Conservation (phyloP, 2,329 filamentous ascomycete species). For the Fusarium sp. region DNA sequence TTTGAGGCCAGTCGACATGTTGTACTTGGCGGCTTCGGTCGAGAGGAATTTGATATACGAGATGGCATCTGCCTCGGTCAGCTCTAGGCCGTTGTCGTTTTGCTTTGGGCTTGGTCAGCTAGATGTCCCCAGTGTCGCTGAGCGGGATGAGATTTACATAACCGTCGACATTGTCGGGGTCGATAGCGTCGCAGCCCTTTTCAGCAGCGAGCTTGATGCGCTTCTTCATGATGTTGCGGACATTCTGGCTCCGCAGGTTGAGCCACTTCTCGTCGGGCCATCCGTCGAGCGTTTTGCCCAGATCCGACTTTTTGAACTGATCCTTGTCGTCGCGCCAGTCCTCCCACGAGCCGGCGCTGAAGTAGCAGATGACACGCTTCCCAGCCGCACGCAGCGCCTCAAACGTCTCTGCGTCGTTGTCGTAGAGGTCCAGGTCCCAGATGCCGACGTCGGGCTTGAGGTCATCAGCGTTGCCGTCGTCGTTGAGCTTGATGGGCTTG, state of each 20-base stretch:
- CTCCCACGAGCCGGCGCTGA: slow-evolving; percentile 80
- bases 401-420: slow-evolving; percentile 62
- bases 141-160: slow-evolving; percentile 61
- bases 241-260: slow-evolving; percentile 68
- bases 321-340: slow-evolving; percentile 71
- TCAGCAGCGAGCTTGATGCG: slow-evolving; percentile 71
- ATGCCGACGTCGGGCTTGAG: slow-evolving; percentile 65
- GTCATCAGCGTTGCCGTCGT: slow-evolving; percentile 50
- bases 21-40: slow-evolving; percentile 64
- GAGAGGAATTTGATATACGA: slow-evolving; percentile 75
- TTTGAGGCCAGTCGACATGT: slow-evolving; percentile 77
- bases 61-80: slow-evolving; percentile 71
- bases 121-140: background rate
- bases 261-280: slow-evolving; percentile 81
- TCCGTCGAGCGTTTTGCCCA: slow-evolving; percentile 72
- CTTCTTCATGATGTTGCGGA: slow-evolving; percentile 75
- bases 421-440: slow-evolving; percentile 68
- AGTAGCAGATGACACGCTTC: slow-evolving; percentile 81
- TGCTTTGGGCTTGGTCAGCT: slow-evolving; percentile 50
- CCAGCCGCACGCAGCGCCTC: slow-evolving; percentile 70
- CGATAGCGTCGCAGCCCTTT: slow-evolving; percentile 79
- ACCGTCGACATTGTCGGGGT: slow-evolving; percentile 80
- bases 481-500: slow-evolving; percentile 61
- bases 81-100: slow-evolving; percentile 74
- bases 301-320: slow-evolving; percentile 69